phyloP scores from a whole-genome alignment of 2,329 filamentous ascomycete species.

The Aplosporella prunicola region DNA sequence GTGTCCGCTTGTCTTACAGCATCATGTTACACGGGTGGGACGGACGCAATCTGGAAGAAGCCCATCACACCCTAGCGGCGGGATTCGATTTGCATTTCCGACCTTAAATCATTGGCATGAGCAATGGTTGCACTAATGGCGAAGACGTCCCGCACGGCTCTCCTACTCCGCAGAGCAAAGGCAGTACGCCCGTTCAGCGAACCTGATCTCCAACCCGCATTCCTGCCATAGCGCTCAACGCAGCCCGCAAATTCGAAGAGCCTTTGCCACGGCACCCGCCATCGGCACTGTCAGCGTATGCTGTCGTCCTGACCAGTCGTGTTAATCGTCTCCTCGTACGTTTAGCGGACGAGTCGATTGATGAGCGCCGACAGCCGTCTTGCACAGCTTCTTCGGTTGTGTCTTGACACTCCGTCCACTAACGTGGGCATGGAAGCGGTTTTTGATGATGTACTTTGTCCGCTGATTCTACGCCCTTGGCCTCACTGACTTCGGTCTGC shows the following conservation, averaged over 20 bases:
- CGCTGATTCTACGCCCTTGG: conserved; percentile 49
- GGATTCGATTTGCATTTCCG: conserved; percentile 19
- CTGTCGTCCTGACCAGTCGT: conserved; percentile 52
- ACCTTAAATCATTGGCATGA: conserved; percentile 6
- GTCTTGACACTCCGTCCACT: conserved; percentile 22
- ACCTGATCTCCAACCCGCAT: conserved; percentile 35
- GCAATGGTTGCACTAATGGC: conserved; percentile 13
- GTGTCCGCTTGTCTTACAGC: too few relatives aligned
- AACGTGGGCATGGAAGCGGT: conserved; percentile 51
- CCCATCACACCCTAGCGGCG: conserved; percentile 13
- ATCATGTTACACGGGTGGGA: neutral
- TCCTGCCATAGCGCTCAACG: conserved; percentile 19
- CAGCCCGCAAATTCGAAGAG: conserved; percentile 33
- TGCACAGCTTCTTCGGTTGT: conserved; percentile 17
- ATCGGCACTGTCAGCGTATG: conserved; percentile 38
- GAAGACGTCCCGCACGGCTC: conserved; percentile 42
- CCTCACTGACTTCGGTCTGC: conserved; percentile 45
- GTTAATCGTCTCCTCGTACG: conserved; percentile 54
- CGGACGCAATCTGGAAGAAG: conserved; percentile 7
- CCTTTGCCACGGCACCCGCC: conserved; percentile 46
- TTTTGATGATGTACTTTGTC: conserved; percentile 97
- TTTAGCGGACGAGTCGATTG: conserved; percentile 42
- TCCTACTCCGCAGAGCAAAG: conserved; percentile 30
- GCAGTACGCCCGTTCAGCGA: conserved; percentile 12
- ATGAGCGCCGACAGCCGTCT: conserved; percentile 48